A percentile compares a stretch with the other conserved stretches of the same genome.
phyloP scores from a whole-genome alignment of 345 rosid species.

The Gossypium rotundifolium region DNA sequence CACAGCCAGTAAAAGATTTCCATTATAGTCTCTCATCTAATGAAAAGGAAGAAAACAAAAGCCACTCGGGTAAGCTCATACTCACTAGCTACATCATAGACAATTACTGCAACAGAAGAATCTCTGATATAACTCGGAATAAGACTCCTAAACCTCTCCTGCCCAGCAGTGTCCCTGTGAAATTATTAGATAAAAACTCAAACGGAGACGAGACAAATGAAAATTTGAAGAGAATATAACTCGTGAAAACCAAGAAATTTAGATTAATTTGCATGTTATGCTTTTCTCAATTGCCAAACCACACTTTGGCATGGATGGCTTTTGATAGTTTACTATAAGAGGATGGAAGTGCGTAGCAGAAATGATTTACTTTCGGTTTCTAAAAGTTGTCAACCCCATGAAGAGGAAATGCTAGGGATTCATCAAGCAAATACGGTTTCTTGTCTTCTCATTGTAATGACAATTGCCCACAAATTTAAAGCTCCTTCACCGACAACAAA shows the following conservation, averaged over 20 bases:
- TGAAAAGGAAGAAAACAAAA: background rate
- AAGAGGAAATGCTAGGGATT: background rate
- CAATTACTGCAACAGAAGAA: slow-evolving; percentile 93
- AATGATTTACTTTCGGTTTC: background rate
- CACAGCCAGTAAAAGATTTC: background rate
- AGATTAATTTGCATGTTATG: background rate
- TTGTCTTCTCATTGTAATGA: background rate
- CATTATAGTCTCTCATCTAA: background rate
- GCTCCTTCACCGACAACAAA: background rate
- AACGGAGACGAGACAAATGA: background rate
- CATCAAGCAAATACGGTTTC: background rate
- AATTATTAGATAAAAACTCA: slow-evolving; percentile 7
- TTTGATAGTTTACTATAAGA: background rate
- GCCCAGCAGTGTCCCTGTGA: slow-evolving; percentile 93
- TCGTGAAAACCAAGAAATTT: background rate
- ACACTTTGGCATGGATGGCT: background rate
- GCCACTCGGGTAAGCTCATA: slow-evolving; percentile 3
- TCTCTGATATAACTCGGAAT: slow-evolving; percentile 95
- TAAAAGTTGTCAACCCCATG: background rate
- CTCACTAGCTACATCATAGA: slow-evolving; percentile 92
- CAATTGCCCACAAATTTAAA: background rate
- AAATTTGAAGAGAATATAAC: background rate
- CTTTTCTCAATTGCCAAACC: background rate
- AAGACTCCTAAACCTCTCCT: slow-evolving; percentile 91
- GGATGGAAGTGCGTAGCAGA: background rate